Base-by-base conservation (phyloP, 441 rosid genomes). In the Euphorbia schlechtendalii region DNA sequence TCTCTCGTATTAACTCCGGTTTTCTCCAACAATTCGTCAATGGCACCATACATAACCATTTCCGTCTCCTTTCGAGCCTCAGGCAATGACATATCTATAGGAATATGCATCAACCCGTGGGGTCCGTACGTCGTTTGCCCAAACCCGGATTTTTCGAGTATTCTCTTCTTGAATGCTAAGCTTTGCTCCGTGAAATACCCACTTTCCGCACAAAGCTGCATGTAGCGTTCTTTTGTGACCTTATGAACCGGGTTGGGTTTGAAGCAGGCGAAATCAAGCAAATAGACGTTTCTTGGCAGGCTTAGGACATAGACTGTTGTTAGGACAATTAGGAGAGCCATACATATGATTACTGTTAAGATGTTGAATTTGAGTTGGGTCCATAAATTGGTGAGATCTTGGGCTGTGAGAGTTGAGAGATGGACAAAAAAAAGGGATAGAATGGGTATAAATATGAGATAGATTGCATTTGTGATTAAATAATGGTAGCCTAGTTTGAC, bases 401-500 rank as follows among this genome's bases (percentile, higher is more conserved):
- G 55, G 59, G 71, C 2, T 0, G 67, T 72, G 53, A 89, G 74
- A 5, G 93, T 80, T 0, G 96, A 81, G 13, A 88, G 80, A 66
- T 87, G 81, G 60, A 75, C 84, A 0, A 82, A 78, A 15, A 80
- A 66, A 13, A 75, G 45, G 46, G 18, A 58, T 8, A 89, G 64
- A 22, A 84, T 56, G 0, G 95, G 96, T 32, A 83, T 54, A 15
- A 92, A 79, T 22, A 86, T 4, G 52, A 92, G 66, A 60, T 86
- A 89, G 81, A 82, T 59, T 20, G 85, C 90, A 24, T 81, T 92
- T 22, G 96, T 82, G 72, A 92, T 83, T 41, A 92, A 46, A 69
- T 87, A 84, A 70, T 92, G 96, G 78, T 87, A 89, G 25, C 98
- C 95, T 0, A 92, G 83, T 69, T 92, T 92, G 55, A 92, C 92